These are phyloP conservation scores for Zasmidium cellare DNA, from an alignment of 2,329 filamentous ascomycete species.

Conservation along the genomic window DNA sequence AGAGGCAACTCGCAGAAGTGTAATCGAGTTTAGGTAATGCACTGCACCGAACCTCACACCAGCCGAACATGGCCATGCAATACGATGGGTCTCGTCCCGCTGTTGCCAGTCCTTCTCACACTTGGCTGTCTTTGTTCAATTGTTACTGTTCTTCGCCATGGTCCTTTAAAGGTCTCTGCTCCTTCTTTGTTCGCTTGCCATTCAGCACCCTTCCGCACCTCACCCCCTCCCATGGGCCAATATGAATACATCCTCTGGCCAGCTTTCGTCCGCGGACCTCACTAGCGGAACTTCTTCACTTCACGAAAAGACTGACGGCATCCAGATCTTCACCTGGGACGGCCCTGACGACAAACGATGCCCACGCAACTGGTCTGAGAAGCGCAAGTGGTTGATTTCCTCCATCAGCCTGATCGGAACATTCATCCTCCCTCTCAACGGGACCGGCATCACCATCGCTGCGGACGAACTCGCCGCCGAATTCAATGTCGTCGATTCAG, in stretches of 20 bases:
- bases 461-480: conserved; percentile 32
- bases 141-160: background rate
- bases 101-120: background rate
- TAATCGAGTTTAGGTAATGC: background rate
- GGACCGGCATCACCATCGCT: conserved; percentile 39
- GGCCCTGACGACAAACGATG: conserved; percentile 48
- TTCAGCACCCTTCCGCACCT: background rate
- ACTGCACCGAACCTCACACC: background rate
- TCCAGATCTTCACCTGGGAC: conserved; percentile 48
- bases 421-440: conserved; percentile 37
- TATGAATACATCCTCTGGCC: background rate
- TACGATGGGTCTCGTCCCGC: background rate
- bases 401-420: conserved; percentile 34
- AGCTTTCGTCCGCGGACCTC: background rate
- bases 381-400: conserved; percentile 37
- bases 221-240: background rate
- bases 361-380: conserved; percentile 36
- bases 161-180: background rate
- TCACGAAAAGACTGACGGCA: conserved; percentile 15
- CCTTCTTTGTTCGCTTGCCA: background rate
- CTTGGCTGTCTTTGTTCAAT: background rate
- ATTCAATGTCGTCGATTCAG: conserved; percentile 36
- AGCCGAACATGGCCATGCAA: background rate
- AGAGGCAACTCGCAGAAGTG: background rate
- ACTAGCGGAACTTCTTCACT: conserved; percentile 6